phyloP scores from a whole-genome alignment of 345 rosid genomes.

The Aquilaria sinensis region DNA sequence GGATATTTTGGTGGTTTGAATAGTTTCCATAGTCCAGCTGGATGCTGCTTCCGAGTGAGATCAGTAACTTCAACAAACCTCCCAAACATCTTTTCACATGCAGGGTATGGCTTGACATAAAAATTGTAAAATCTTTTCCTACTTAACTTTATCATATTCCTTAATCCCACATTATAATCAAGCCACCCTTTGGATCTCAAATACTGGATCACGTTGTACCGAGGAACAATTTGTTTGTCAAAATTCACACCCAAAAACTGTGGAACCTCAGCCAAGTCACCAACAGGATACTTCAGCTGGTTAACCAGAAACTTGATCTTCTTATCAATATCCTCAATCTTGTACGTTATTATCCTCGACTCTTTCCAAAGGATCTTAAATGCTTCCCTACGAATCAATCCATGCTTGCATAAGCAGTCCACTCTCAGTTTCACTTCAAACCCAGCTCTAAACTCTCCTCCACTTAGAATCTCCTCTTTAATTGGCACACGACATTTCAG shows the following conservation, averaged over 20 bases:
- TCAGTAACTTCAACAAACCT: conserved; percentile 36
- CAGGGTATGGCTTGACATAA: conserved; percentile 87
- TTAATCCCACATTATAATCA: conserved; percentile 59
- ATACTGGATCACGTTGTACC: conserved; percentile 63
- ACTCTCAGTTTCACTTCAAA: conserved; percentile 63
- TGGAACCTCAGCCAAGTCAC: conserved; percentile 66
- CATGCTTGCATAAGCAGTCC: conserved; percentile 69
- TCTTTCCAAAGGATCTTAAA: conserved; percentile 77
- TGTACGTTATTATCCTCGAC: conserved; percentile 60
- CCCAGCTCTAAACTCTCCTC: conserved; percentile 63
- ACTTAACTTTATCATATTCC: conserved; percentile 59
- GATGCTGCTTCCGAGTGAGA: conserved; percentile 31
- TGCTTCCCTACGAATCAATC: conserved; percentile 72
- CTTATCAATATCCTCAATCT: conserved; percentile 52
- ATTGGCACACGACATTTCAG: conserved; percentile 64
- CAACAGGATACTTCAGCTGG: conserved; percentile 37
- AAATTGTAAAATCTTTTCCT: conserved; percentile 69
- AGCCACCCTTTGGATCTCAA: conserved; percentile 58
- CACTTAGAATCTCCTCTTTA: conserved; percentile 36
- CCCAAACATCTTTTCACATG: conserved; percentile 63
- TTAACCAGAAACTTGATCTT: conserved; percentile 60
- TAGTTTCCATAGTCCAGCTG: conserved; percentile 66
- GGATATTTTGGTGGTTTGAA: conserved; percentile 44
- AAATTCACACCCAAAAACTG: conserved; percentile 72
- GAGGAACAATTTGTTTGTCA: conserved; percentile 67